Evolutionary conservation across 768 basidiomycete species (phyloP).

Genomic region (Russula brevipes): DNA sequence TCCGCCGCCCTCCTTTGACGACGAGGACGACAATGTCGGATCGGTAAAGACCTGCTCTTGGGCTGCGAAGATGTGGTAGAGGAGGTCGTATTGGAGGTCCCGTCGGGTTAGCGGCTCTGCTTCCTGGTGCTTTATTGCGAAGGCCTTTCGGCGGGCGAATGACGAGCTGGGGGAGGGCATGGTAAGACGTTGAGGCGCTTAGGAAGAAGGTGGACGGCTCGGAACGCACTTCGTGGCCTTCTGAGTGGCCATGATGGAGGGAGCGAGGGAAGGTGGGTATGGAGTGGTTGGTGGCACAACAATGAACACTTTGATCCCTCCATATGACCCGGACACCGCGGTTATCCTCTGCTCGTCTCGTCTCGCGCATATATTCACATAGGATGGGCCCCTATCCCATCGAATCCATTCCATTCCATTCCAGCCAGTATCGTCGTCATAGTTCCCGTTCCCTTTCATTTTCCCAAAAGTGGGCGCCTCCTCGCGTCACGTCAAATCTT

Average conservation of each 20-base stretch:
- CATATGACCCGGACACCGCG: not conserved
- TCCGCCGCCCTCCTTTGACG: constrained; percentile 26
- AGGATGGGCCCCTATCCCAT: too few relatives aligned
- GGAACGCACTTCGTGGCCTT: constrained; percentile 23
- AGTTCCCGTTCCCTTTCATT: constrained; percentile 14
- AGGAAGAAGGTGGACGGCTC: not conserved
- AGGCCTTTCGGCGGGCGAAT: constrained; percentile 41
- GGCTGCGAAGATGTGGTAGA: constrained; percentile 41
- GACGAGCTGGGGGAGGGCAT: constrained; percentile 33
- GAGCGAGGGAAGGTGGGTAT: not conserved
- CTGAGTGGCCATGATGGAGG: constrained; percentile 21
- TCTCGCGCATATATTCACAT: too few relatives aligned
- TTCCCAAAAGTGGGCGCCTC: not conserved
- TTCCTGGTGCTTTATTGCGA: constrained; percentile 48
- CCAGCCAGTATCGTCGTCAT: not conserved
- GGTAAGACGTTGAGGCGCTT: constrained; percentile 26
- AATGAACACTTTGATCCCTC: not conserved
- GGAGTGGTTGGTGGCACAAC: not conserved
- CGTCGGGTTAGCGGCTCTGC: constrained; percentile 60
- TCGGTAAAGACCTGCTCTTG: constrained; percentile 54
- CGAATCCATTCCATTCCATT: too few relatives aligned
- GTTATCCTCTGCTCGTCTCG: not conserved
- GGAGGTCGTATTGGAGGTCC: constrained; percentile 60
- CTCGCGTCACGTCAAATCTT: too few relatives aligned
- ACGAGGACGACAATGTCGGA: constrained; percentile 45